Evolutionary conservation across 1,139 yeast genomes (phyloP), one percentile per base, ranked within the genome.

Genomic region (Geotrichum cucujoidarum): DNA sequence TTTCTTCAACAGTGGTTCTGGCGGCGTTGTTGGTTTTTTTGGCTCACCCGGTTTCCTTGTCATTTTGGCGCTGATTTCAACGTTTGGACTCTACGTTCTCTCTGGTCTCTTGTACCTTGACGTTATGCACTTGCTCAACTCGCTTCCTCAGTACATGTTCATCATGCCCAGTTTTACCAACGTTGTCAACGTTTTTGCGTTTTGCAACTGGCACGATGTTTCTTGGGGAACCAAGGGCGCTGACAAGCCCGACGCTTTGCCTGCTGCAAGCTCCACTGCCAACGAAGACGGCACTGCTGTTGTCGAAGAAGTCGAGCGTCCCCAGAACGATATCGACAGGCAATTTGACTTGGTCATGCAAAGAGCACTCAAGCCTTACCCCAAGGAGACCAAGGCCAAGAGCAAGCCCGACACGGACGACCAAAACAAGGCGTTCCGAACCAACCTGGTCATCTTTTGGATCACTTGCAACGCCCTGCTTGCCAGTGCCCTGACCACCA

Each of bases 161-260:
- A 73, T 90, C 76, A 81, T 89, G 65, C 97, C 97, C 4, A 81
- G 94, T 3, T 90, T 88, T 63, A 85, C 94, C 46, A 89, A 95
- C 65, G 83, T 94, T 16, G 72, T 69, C 31, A 69, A 66, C 48
- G 73, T 90, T 36, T 90, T 87, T 69, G 96, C 97, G 1, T 89
- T 89, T 62, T 89, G 97, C 70, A 90, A 90, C 65, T 84, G 95
- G 53, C 97, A 90, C 67, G 97, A 90, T 72, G 90, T 90, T 40
- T 84, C 95, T 1, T 92, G 98, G 98, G 98, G 98, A 62, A 92
- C 98, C 0, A 92, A 92, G 64, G 97, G 97, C 53, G 86, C 82
- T 8, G 78, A 78, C 50, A 75, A 73, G 51, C 80, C 82, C 1
- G 78, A 75, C 53, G 79, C 78, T 25, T 64, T 78, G 45, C 88